Evolutionary conservation across 345 rosid species (phyloP).

Genomic region (Erodium maritimum): DNA sequence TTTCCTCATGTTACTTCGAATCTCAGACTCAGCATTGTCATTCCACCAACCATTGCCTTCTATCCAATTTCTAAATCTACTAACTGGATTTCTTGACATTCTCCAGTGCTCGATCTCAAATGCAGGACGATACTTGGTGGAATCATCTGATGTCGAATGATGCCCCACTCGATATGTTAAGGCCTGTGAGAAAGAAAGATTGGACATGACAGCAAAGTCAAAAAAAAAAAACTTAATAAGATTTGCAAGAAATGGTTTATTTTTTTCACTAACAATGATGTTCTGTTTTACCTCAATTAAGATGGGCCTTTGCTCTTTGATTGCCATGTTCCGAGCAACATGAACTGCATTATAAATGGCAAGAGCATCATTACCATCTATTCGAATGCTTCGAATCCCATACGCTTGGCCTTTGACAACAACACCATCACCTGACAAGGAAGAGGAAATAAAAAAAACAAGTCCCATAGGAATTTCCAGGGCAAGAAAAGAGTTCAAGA

Average conservation of each 20-base stretch:
- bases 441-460: not conserved
- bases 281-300: constrained; percentile 59
- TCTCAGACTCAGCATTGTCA: constrained; percentile 42
- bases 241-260: not conserved
- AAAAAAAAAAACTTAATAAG: too few relatives aligned
- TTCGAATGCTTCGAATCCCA: constrained; percentile 74
- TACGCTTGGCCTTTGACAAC: constrained; percentile 79
- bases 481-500: constrained; percentile 4
- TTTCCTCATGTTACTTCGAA: constrained; percentile 42
- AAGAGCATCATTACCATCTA: constrained; percentile 87
- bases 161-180: constrained; percentile 81
- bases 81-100: constrained; percentile 42
- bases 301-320: constrained; percentile 57
- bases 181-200: constrained; percentile 33
- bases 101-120: constrained; percentile 72
- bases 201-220: not conserved
- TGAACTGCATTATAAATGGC: constrained; percentile 72
- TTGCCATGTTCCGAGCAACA: constrained; percentile 68
- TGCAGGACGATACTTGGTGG: constrained; percentile 67
- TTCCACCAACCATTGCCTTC: constrained; percentile 76
- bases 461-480: constrained; percentile 1
- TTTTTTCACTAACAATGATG: too few relatives aligned
- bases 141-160: constrained; percentile 93
- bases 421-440: constrained; percentile 61
- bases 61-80: constrained; percentile 62